Conservation (phyloP, 257 asterid species). For the Petunia secreta region DNA sequence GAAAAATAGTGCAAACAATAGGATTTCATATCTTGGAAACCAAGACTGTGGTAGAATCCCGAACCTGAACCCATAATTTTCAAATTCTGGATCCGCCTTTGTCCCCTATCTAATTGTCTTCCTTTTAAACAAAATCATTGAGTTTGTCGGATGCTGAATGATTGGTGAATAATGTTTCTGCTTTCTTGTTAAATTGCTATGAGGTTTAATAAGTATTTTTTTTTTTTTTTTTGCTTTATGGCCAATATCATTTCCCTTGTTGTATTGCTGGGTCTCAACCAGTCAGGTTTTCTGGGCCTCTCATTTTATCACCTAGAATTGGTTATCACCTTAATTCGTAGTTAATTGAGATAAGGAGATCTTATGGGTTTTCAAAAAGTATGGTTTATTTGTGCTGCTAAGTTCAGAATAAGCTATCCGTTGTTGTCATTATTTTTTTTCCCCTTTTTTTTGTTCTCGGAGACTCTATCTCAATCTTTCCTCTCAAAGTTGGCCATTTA, state of each 20-base stretch:
- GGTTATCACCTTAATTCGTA: neutral
- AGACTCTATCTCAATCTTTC: neutral
- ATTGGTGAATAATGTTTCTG: neutral
- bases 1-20: too few relatives aligned
- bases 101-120: neutral
- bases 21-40: too few relatives aligned
- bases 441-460: conserved; percentile 13
- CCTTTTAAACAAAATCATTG: neutral
- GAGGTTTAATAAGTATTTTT: conserved; percentile 13
- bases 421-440: neutral
- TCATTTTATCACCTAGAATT: too few relatives aligned
- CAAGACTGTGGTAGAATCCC: too few relatives aligned
- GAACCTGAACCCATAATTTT: too few relatives aligned
- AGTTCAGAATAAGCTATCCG: neutral
- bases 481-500: conserved; percentile 10
- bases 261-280: neutral
- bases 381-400: neutral
- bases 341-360: neutral
- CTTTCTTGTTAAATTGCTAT: neutral
- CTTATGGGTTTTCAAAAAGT: neutral
- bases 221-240: conserved; percentile 11
- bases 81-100: too few relatives aligned
- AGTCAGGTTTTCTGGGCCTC: neutral
- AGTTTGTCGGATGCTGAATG: neutral
- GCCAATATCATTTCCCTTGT: conserved; percentile 1